Evolutionary conservation across 1,139 yeast genomes (phyloP).

Genomic region (Zygoascus sp.): DNA sequence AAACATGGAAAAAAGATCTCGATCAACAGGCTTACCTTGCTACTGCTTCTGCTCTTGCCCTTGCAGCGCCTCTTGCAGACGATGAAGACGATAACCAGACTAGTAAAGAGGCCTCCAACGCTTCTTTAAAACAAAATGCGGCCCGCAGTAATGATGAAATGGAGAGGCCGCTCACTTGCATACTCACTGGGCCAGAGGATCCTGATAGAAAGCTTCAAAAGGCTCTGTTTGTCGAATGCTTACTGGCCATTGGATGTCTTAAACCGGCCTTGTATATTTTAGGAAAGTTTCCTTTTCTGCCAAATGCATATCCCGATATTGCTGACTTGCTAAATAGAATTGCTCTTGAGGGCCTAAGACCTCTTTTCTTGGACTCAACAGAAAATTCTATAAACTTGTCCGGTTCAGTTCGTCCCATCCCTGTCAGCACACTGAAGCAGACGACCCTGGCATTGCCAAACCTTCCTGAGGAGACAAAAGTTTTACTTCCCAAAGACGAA

Average conservation of each 20-base stretch:
- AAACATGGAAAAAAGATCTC: constrained; percentile 46
- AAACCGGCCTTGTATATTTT: constrained; percentile 61
- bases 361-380: constrained; percentile 39
- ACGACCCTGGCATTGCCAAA: constrained; percentile 5
- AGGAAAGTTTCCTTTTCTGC: constrained; percentile 58
- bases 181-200: background rate
- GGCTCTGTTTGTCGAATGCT: constrained; percentile 46
- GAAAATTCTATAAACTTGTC: constrained; percentile 11
- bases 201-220: constrained; percentile 29
- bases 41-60: constrained; percentile 72
- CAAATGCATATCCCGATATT: constrained; percentile 51
- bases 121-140: constrained; percentile 12
- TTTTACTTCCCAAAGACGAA: constrained; percentile 3
- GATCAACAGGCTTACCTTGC: constrained; percentile 63
- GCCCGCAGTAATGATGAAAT: too few species aligned
- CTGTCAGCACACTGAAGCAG: constrained; percentile 4
- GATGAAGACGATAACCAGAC: constrained; percentile 42
- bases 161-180: constrained; percentile 2
- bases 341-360: constrained; percentile 48
- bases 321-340: constrained; percentile 47
- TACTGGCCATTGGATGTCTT: constrained; percentile 60
- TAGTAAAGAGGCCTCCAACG: constrained; percentile 11
- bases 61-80: constrained; percentile 78
- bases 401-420: constrained; percentile 1
- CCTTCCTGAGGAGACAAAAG: background rate